Evolutionary conservation across 352 stramenopile genomes (phyloP).

Genomic region (Phytophthora idaei): DNA sequence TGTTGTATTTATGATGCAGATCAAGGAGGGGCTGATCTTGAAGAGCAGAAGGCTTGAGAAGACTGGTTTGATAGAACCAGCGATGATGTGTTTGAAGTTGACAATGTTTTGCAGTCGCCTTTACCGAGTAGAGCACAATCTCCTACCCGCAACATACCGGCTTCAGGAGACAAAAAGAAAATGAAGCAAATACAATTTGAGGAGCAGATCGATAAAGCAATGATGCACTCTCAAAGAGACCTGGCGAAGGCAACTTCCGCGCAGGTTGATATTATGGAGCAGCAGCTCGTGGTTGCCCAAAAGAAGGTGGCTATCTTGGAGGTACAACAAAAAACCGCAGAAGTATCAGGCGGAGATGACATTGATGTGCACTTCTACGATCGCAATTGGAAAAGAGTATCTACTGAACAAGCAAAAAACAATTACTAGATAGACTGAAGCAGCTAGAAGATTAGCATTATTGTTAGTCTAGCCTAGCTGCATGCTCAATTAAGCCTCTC

Average conservation of each 20-base stretch:
- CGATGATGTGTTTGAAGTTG: not conserved
- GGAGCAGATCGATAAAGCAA: constrained; percentile 9
- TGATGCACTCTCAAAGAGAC: constrained; percentile 10
- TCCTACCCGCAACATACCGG: not conserved
- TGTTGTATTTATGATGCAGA: not conserved
- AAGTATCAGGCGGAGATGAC: constrained; percentile 4
- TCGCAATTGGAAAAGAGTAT: no score
- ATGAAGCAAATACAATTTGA: constrained; percentile 9
- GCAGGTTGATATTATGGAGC: constrained; percentile 17
- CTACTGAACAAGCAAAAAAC: no score
- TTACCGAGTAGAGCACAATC: not conserved
- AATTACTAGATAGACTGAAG: no score
- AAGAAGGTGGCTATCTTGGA: constrained; percentile 6
- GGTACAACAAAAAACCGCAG: not conserved
- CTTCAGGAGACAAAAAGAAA: constrained; percentile 6
- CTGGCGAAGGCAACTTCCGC: constrained; percentile 2
- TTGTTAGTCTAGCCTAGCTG: no score
- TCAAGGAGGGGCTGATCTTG: not conserved
- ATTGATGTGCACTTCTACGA: constrained; percentile 4
- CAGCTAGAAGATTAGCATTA: no score
- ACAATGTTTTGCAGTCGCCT: not conserved
- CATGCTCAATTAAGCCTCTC: no score
- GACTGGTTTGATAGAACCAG: not conserved
- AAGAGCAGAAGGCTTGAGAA: not conserved
- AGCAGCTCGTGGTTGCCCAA: constrained; percentile 15